Percentiles rank a stretch among this genome's conserved stretches.
These are phyloP conservation scores for Parietaria judaica DNA, from an alignment of 306 rosid genomes.

Conservation along the genomic window DNA sequence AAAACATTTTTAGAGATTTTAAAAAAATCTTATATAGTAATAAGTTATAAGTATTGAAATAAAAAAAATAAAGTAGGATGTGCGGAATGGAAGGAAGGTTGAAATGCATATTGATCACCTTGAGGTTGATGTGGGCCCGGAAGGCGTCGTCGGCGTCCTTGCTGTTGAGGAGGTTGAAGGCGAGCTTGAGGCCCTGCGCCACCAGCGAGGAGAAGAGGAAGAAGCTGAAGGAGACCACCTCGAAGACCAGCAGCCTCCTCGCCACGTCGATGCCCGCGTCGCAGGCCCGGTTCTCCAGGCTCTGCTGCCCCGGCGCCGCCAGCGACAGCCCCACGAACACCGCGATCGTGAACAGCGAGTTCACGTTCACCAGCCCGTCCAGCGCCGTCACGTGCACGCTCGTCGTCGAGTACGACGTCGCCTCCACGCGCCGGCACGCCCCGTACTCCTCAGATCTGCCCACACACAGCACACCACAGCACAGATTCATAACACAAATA, in stretches of 20 bases:
- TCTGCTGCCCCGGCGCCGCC: conserved; percentile 47
- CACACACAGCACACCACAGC: background rate
- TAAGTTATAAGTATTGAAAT: too few species aligned
- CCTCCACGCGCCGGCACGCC: conserved; percentile 14
- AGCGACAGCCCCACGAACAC: conserved; percentile 94
- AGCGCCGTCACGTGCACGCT: conserved; percentile 89
- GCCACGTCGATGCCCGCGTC: conserved; percentile 61
- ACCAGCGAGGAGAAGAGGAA: conserved; percentile 74
- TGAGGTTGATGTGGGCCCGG: conserved; percentile 64
- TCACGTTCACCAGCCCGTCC: conserved; percentile 77
- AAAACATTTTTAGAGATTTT: too few species aligned
- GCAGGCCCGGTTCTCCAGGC: conserved; percentile 62
- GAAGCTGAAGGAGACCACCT: conserved; percentile 85
- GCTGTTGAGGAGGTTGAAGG: conserved; percentile 66
- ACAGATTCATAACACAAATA: background rate
- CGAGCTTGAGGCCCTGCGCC: conserved; percentile 86
- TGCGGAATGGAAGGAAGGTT: too few species aligned
- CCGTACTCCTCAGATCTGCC: conserved; percentile 58
- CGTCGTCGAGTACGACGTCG: conserved; percentile 32
- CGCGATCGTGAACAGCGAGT: conserved; percentile 87
- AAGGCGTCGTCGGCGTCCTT: conserved; percentile 66
- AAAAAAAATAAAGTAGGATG: too few species aligned
- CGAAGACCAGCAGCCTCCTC: conserved; percentile 69
- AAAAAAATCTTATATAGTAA: too few species aligned
- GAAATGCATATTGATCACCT: background rate